These are phyloP conservation scores for Penicillium nucicola DNA, from an alignment of 495 filamentous ascomycete genomes.

Conservation along the genomic window DNA sequence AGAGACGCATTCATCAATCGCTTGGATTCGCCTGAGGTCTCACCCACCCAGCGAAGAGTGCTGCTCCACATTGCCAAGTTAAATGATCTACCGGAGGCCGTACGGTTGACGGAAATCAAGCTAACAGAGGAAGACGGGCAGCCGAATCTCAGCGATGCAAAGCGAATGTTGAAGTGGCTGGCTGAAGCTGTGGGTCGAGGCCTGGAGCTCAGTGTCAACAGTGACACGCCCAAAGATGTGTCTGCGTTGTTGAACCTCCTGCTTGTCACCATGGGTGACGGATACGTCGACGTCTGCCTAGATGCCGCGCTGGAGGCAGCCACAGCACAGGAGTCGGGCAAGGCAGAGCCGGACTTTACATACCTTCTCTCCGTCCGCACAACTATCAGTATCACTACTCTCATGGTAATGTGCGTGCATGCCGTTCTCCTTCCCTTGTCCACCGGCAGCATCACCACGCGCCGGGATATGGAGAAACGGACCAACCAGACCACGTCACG, in stretches of 20 bases:
- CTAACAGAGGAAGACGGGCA: constrained; percentile 85
- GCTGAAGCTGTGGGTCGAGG: constrained; percentile 93
- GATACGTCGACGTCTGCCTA: constrained; percentile 90
- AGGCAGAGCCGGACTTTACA: constrained; percentile 81
- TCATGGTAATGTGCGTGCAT: constrained; percentile 87
- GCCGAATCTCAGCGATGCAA: constrained; percentile 78
- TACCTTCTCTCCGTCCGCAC: constrained; percentile 77
- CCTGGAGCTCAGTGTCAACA: constrained; percentile 79
- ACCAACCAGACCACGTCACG: constrained; percentile 66
- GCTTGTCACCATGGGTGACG: constrained; percentile 83
- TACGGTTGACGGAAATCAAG: constrained; percentile 67
- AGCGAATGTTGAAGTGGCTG: constrained; percentile 97
- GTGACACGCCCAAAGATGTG: constrained; percentile 92
- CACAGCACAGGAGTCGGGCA: constrained; percentile 69
- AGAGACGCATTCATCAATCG: constrained; percentile 77
- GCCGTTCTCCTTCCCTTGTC: constrained; percentile 90
- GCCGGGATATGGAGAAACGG: constrained; percentile 86
- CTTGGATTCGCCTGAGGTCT: constrained; percentile 80
- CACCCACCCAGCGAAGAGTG: constrained; percentile 78
- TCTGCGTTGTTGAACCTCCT: constrained; percentile 81
- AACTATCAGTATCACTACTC: constrained; percentile 82
- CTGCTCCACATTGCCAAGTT: constrained; percentile 81
- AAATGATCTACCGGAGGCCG: constrained; percentile 47
- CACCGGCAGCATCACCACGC: constrained; percentile 80
- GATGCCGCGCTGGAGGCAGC: constrained; percentile 79